Percentiles rank a stretch among this genome's conserved stretches.
These are phyloP conservation scores for Luffa acutangula DNA, from an alignment of 306 rosid genomes.

Conservation along the genomic window DNA sequence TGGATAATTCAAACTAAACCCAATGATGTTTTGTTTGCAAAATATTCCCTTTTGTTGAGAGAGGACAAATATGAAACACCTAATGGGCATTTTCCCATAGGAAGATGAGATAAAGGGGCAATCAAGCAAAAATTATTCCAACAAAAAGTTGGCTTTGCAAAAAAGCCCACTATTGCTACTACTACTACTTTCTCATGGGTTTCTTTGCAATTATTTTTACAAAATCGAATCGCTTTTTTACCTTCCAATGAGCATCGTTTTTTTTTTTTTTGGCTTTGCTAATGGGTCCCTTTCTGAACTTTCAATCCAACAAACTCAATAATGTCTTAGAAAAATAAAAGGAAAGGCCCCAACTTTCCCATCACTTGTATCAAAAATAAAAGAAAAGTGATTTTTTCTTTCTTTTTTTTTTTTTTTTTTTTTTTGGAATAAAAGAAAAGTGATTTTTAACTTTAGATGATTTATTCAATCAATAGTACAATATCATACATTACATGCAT, in stretches of 20 bases:
- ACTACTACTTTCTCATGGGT: background rate
- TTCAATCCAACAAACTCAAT: background rate
- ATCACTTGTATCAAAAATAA: background rate
- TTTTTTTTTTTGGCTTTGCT: background rate
- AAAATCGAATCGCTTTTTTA: background rate
- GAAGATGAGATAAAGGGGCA: conserved; percentile 1
- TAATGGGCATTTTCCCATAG: background rate
- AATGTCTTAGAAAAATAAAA: background rate
- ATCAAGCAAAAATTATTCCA: background rate
- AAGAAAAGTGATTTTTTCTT: background rate
- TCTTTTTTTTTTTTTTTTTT: too few species aligned
- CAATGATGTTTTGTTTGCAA: background rate
- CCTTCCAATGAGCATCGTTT: background rate
- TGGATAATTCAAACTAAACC: too few species aligned
- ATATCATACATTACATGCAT: background rate
- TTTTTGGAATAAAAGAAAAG: background rate
- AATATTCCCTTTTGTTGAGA: background rate
- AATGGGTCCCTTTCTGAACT: background rate
- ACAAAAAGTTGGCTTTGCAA: background rate
- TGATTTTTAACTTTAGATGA: background rate
- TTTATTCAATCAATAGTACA: background rate
- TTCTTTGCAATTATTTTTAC: too few species aligned
- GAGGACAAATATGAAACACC: background rate
- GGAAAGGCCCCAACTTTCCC: background rate
- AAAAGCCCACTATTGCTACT: background rate